Percentiles rank a stretch among this genome's conserved stretches.
Conservation (phyloP, 495 filamentous ascomycete genomes). For the Trichoderma asperelloides region DNA sequence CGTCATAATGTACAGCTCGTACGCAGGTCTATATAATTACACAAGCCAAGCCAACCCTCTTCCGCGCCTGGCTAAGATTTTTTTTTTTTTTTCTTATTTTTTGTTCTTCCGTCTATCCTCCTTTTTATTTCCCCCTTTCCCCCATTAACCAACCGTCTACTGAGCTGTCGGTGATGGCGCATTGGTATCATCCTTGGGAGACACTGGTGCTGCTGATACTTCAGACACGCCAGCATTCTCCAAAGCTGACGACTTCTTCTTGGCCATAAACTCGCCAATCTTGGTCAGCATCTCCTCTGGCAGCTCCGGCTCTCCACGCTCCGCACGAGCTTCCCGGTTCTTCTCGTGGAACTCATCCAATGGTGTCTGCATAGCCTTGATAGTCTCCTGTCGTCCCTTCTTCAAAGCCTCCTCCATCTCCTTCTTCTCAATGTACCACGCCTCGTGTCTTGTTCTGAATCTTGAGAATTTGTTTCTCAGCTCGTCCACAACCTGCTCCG, state of each 20-base stretch:
- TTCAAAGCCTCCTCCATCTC: slow-evolving; percentile 52
- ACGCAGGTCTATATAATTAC: slow-evolving; percentile 5
- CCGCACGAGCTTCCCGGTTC: slow-evolving; percentile 33
- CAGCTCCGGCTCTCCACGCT: slow-evolving; percentile 40
- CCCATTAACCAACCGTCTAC: background rate
- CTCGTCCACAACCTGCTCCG: slow-evolving; percentile 71
- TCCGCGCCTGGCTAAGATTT: background rate
- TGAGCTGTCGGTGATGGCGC: background rate
- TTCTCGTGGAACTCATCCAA: slow-evolving; percentile 41
- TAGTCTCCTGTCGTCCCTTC: slow-evolving; percentile 43
- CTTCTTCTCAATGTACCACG: slow-evolving; percentile 53
- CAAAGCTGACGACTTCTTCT: slow-evolving; percentile 36
- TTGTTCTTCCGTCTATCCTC: background rate
- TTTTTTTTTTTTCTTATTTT: background rate
- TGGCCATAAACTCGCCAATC: slow-evolving; percentile 57
- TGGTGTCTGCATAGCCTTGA: slow-evolving; percentile 46
- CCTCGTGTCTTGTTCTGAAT: slow-evolving; percentile 74
- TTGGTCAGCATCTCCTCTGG: slow-evolving; percentile 52
- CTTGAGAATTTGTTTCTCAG: slow-evolving; percentile 74
- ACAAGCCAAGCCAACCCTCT: background rate
- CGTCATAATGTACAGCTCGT: slow-evolving; percentile 5
- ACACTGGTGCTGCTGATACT: background rate
- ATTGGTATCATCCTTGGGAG: background rate
- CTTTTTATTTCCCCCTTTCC: background rate
- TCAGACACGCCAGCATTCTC: slow-evolving; percentile 19